Base-by-base conservation (phyloP, 1,284 basidiomycete species). In the Melampsora americana region DNA sequence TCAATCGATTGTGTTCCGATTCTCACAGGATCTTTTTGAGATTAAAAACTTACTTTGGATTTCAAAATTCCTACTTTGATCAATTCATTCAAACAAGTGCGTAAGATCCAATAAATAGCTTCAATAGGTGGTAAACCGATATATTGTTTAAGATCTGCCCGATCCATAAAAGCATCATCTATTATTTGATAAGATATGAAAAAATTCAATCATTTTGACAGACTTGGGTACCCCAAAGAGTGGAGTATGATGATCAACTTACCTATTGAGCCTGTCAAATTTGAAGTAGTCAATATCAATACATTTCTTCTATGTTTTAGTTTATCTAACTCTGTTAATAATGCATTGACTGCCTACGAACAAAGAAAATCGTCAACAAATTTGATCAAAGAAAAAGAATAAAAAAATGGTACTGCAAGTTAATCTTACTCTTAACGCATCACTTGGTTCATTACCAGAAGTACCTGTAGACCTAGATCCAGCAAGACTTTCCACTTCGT, bases 271-370 rank as follows among this genome's bases (percentile, higher is more conserved):
- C 93, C 91, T 0, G 90, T 90, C 6, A 99, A 87, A 83, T 99
- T 99, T 77, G 93, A 96, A 0, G 96, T 99, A 0, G 96, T 91
- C 89, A 99, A 92, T 42, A 99, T 90, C 16, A 99, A 85, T 2
- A 95, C 93, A 81, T 99, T 99, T 84, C 92, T 94, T 78, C 89
- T 87, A 78, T 91, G 89, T 82, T 92, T 94, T 20, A 99, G 86
- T 83, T 95, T 96, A 85, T 99, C 96, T 2, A 99, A 87, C 83
- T 99, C 95, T 0, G 96, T 99, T 6, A 99, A 86, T 0, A 99
- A 87, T 0, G 96, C 96, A 82, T 99, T 99, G 60, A 99, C 96
- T 9, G 98, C 95, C 72, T 75, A 35, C 1, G 3, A 23, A 12
- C 5, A 20, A 65, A 30, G n/a, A 66, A 66, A 30, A 66, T n/a